Evolutionary conservation across 805 yeast genomes (phyloP).

Genomic region (Lipomyces spencermartinsiae): DNA sequence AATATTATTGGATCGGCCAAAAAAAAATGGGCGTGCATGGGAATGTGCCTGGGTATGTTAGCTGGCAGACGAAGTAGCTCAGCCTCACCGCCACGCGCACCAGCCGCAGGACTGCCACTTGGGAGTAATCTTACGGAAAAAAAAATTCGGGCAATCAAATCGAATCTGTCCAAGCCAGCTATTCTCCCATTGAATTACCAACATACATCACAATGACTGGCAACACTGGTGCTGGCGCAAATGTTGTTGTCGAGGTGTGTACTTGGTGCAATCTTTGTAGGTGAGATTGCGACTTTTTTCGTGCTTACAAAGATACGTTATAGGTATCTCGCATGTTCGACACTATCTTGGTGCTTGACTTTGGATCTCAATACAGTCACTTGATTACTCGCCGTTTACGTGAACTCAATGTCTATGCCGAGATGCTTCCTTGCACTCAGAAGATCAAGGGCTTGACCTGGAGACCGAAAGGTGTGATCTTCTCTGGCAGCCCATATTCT

Average conservation of each 20-base stretch:
- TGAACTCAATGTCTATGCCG: slow-evolving; percentile 98
- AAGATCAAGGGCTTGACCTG: slow-evolving; percentile 89
- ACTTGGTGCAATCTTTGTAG: not conserved
- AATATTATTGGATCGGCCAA: no score
- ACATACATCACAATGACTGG: slow-evolving; percentile 23
- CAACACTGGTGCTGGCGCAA: slow-evolving; percentile 18
- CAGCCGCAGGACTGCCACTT: not conserved
- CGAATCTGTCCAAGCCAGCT: not conserved
- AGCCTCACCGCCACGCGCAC: slow-evolving; percentile 3
- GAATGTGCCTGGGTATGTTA: no score
- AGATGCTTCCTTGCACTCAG: slow-evolving; percentile 99
- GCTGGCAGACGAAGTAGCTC: no score
- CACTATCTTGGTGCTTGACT: slow-evolving; percentile 95
- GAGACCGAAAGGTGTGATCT: slow-evolving; percentile 95
- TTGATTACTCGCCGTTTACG: slow-evolving; percentile 95
- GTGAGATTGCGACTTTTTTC: not conserved
- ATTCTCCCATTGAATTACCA: not conserved
- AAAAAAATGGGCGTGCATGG: no score
- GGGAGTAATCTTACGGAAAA: not conserved
- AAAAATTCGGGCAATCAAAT: not conserved
- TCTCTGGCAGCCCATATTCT: slow-evolving; percentile 98
- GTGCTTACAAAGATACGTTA: not conserved
- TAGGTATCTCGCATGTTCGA: slow-evolving; percentile 88
- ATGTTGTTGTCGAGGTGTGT: slow-evolving; percentile 33
- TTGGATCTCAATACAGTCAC: slow-evolving; percentile 98